Conservation (phyloP, 805 yeast species). For the Saturnispora halmiae region DNA sequence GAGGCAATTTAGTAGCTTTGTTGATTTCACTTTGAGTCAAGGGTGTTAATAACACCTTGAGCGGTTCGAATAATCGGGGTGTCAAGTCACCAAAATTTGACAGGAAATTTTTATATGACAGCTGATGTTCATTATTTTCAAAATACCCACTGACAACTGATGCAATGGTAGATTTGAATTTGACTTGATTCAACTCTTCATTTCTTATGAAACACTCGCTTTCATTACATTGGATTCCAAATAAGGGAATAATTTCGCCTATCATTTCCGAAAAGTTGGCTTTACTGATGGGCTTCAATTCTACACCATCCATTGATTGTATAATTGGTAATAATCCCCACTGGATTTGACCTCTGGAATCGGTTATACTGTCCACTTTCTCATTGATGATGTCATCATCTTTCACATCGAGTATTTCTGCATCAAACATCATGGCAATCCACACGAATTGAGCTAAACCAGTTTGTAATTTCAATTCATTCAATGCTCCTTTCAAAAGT, state of each 20-base stretch:
- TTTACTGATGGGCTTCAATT: background rate
- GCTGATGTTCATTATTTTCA: background rate
- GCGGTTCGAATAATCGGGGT: constrained; percentile 38
- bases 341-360: constrained; percentile 17
- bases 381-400: background rate
- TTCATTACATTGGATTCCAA: background rate
- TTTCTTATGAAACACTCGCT: background rate
- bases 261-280: background rate
- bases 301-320: constrained; percentile 31
- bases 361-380: constrained; percentile 19
- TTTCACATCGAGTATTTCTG: too few relatives aligned
- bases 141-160: constrained; percentile 1
- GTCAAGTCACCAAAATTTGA: constrained; percentile 17
- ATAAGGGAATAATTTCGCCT: constrained; percentile 10
- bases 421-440: constrained; percentile 1
- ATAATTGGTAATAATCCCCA: constrained; percentile 31
- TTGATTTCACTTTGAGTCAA: constrained; percentile 15
- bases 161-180: constrained; percentile 3
- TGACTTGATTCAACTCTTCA: constrained; percentile 4
- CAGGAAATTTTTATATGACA: constrained; percentile 3
- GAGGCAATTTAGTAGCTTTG: constrained; percentile 1
- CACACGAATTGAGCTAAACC: background rate
- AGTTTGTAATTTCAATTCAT: constrained; percentile 1
- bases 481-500: constrained; percentile 6
- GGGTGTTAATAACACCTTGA: constrained; percentile 36